Evolutionary conservation across 1,139 yeast species (phyloP), one percentile per base, ranked within the genome.

Genomic region (Nakaseomyces uthaithaninus): DNA sequence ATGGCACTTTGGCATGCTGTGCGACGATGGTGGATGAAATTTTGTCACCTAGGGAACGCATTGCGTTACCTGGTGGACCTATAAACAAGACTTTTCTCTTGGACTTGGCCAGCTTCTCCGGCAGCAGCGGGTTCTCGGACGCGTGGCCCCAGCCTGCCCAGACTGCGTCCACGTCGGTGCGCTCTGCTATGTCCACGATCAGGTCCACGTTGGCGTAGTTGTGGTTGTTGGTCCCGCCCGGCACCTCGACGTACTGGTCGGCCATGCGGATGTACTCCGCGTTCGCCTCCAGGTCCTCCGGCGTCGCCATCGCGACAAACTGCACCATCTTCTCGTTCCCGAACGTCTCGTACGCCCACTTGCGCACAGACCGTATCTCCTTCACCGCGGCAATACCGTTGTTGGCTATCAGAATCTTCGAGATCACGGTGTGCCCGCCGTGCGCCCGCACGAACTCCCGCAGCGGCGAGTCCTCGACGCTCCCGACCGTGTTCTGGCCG

Each of bases 101-200:
- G 14, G 95, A 85, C 23, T 83, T 81, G 16, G 97, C 96, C 63
- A 91, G 72, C 62, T 75, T 78, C 66, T 91, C 98, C 34, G 99
- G 99, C 52, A 91, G 75, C 44, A 72, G 65, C 14, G 99, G 99
- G 67, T 93, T 91, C 68, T 91, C 99, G 18, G 95, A 85, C 27
- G 99, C 99, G 63, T 93, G 98, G 55, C 99, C 99, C 97, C 97
- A 83, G 54, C 99, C 99, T 26, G 99, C 98, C 99, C 99, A 91
- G 45, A 91, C 99, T 19, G 98, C 99, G 62, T 91, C 95, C 44
- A 84, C 97, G 51, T 86, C 77, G 39, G 95, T 81, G 68, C 96
- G 81, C 68, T 91, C 98, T 33, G 99, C 99, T 43, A 91, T 72
- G 59, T 91, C 99, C 38, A 91, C 96, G 64, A 91, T 91, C 50